These are phyloP conservation scores for Wickerhamomyces subpelliculosus DNA, from an alignment of 805 yeast genomes.

Conservation along the genomic window DNA sequence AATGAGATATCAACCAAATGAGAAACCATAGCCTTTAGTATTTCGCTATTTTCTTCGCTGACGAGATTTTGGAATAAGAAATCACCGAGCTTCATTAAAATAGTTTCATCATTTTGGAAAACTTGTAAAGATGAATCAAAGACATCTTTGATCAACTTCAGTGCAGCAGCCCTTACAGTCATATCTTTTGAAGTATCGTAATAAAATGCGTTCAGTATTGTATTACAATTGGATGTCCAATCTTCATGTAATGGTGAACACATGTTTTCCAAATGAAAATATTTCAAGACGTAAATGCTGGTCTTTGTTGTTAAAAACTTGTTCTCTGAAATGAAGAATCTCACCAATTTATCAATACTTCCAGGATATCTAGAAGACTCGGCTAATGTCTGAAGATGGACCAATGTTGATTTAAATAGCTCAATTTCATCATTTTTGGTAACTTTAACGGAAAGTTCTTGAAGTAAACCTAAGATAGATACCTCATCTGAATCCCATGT, in stretches of 20 bases:
- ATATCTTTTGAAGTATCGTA: slow-evolving; percentile 16
- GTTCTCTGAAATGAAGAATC: slow-evolving; percentile 33
- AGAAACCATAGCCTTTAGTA: slow-evolving; percentile 25
- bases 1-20: slow-evolving; percentile 20
- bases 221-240: slow-evolving; percentile 44
- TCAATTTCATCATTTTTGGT: slow-evolving; percentile 25
- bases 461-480: slow-evolving; percentile 10
- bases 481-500: slow-evolving; percentile 30
- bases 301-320: slow-evolving; percentile 29
- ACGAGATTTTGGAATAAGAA: slow-evolving; percentile 13
- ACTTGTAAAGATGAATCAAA: slow-evolving; percentile 16
- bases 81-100: slow-evolving; percentile 7
- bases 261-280: slow-evolving; percentile 39
- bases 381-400: slow-evolving; percentile 26
- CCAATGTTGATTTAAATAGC: slow-evolving; percentile 27
- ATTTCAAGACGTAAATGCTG: slow-evolving; percentile 38
- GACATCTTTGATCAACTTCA: slow-evolving; percentile 21
- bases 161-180: slow-evolving; percentile 25
- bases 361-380: slow-evolving; percentile 30
- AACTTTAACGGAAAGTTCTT: slow-evolving; percentile 17
- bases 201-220: slow-evolving; percentile 40
- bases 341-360: slow-evolving; percentile 34
- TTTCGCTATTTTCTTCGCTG: slow-evolving; percentile 14
- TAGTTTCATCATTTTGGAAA: slow-evolving; percentile 7
- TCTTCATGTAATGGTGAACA: slow-evolving; percentile 46